Conservation (phyloP, 2,329 filamentous ascomycete genomes). For the Xylariaceae sp. region DNA sequence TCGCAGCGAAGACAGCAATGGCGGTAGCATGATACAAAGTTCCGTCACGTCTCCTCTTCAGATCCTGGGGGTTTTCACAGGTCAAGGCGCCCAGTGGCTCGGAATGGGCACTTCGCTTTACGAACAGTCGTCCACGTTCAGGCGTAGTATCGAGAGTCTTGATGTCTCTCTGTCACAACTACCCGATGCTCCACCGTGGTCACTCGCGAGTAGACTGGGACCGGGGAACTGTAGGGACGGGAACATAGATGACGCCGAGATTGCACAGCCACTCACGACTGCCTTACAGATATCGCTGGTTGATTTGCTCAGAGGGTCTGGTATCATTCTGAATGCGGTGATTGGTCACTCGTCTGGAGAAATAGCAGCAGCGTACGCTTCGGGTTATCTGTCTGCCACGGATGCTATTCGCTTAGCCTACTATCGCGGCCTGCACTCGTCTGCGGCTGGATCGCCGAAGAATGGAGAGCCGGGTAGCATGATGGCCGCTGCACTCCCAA, state of each 20-base stretch:
- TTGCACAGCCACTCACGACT: constrained; percentile 26
- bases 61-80: constrained; percentile 21
- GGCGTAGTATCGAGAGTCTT: constrained; percentile 8
- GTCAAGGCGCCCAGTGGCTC: constrained; percentile 25
- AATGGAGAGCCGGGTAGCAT: constrained; percentile 34
- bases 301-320: constrained; percentile 8
- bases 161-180: constrained; percentile 15
- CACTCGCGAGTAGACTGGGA: constrained; percentile 17
- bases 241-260: constrained; percentile 13
- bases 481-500: constrained; percentile 39
- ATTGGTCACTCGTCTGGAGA: constrained; percentile 34
- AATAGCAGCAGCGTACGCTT: constrained; percentile 43
- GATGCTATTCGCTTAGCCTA: constrained; percentile 43
- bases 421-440: constrained; percentile 35
- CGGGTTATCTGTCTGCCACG: constrained; percentile 34
- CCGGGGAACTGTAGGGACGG: too few relatives aligned
- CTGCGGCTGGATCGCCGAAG: constrained; percentile 13
- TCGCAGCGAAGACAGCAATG: too few relatives aligned
- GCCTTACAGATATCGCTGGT: constrained; percentile 19
- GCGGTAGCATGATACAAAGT: too few relatives aligned
- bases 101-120: constrained; percentile 22
- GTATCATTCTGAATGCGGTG: constrained; percentile 10
- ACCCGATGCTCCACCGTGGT: constrained; percentile 24
- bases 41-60: too few relatives aligned
- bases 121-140: constrained; percentile 1